Conservation (phyloP, 2,329 filamentous ascomycete species). For the Aspergillus sp. region DNA sequence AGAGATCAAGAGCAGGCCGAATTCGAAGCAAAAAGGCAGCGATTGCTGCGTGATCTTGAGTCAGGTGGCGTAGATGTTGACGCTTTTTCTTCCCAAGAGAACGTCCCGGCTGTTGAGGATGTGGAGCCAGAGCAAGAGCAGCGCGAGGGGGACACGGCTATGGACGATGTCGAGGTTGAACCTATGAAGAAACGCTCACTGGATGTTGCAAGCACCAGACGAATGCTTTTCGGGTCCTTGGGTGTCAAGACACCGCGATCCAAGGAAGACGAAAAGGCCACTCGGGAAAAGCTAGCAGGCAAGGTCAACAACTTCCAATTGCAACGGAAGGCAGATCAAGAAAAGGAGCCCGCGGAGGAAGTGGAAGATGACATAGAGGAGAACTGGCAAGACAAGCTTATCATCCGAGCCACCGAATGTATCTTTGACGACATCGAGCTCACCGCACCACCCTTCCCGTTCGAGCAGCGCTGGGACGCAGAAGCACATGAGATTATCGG, state of each 20-base stretch:
- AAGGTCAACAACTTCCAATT: slow-evolving; percentile 35
- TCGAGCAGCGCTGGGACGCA: slow-evolving; percentile 79
- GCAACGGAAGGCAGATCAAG: slow-evolving; percentile 15
- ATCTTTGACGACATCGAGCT: slow-evolving; percentile 60
- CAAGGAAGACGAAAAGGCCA: slow-evolving; percentile 57
- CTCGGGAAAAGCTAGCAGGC: slow-evolving; percentile 53
- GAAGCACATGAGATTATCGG: slow-evolving; percentile 52
- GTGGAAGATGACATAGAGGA: slow-evolving; percentile 45
- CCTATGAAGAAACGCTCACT: slow-evolving; percentile 35
- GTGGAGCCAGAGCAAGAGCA: slow-evolving; percentile 1
- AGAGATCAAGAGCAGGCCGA: slow-evolving; percentile 29
- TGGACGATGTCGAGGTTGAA: slow-evolving; percentile 8
- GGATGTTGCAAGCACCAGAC: slow-evolving; percentile 55
- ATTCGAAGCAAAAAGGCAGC: slow-evolving; percentile 45
- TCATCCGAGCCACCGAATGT: slow-evolving; percentile 75
- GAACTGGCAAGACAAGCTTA: slow-evolving; percentile 66
- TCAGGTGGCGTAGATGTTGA: slow-evolving; percentile 46
- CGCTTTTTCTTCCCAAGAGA: slow-evolving; percentile 22
- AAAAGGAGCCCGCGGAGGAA: slow-evolving; percentile 12
- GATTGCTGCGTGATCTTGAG: slow-evolving; percentile 45
- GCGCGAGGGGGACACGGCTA: slow-evolving; percentile 3
- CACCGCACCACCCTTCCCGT: slow-evolving; percentile 77
- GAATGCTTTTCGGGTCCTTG: slow-evolving; percentile 64
- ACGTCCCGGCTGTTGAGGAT: slow-evolving; percentile 14
- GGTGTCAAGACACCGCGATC: slow-evolving; percentile 61